Percentiles rank a stretch among this genome's conserved stretches.
These are phyloP conservation scores for Leptographium lundbergii DNA, from an alignment of 2,329 filamentous ascomycete genomes.

Conservation along the genomic window DNA sequence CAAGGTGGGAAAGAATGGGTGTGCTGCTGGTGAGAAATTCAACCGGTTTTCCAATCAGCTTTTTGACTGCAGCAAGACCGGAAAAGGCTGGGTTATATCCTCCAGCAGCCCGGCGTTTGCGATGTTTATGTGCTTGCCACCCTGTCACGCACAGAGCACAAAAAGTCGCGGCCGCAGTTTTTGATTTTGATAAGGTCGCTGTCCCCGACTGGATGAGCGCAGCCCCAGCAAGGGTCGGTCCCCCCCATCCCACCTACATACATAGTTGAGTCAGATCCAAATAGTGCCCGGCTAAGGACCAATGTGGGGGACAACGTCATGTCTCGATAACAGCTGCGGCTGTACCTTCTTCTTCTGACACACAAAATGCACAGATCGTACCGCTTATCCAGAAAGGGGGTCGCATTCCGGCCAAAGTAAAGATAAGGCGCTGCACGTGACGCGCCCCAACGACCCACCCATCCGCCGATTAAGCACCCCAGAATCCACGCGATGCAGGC, in stretches of 20 bases:
- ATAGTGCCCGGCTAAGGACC: not conserved
- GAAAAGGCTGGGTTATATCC: too few relatives aligned
- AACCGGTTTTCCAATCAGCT: too few relatives aligned
- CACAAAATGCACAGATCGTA: not conserved
- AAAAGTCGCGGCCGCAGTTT: not conserved
- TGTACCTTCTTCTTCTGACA: not conserved
- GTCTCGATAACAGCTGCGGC: not conserved
- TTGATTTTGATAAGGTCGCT: not conserved
- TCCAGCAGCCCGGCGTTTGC: not conserved
- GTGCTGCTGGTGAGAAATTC: too few relatives aligned
- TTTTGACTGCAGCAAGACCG: too few relatives aligned
- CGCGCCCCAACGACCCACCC: not conserved
- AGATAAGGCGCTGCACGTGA: not conserved
- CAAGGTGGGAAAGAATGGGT: too few relatives aligned
- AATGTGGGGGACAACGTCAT: not conserved
- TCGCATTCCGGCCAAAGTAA: not conserved
- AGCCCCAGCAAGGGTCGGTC: not conserved
- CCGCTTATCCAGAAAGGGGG: not conserved
- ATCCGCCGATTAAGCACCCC: not conserved
- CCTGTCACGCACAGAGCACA: not conserved
- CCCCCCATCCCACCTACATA: too few relatives aligned
- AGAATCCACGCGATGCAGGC: not conserved
- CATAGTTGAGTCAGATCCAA: not conserved
- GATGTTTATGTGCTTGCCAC: not conserved
- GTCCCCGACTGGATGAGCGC: not conserved